Base-by-base conservation (phyloP, 192 early-diverging fungal genomes). In the Coemansia sp. region DNA sequence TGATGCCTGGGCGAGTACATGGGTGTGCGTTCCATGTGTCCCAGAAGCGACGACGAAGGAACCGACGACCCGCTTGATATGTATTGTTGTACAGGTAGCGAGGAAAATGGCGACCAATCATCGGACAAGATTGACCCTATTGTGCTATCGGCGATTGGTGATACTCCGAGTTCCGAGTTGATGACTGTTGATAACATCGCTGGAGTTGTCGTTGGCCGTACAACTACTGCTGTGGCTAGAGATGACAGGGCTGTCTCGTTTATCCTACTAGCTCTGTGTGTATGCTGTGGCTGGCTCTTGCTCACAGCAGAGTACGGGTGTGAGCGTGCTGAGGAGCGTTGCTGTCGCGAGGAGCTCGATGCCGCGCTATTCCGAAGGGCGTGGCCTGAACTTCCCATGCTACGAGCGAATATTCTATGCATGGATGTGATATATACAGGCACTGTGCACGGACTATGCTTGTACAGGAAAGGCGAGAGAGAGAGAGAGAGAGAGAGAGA, bases 301-400 rank as follows among this genome's bases (percentile, higher is more conserved):
- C 32, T 57, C 2, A 16, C 32, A 11, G 14, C 13, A 17, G 55
- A 30, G 37, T 77, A 77, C 16, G 76, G 76, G 47, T 77, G 76
- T 39, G 62, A 26, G 46, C 69, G 69, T 30, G 75, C 16, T 52
- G 47, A 16, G 17, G 47, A 38, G 42, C 67, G 49, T 35, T 59
- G 57, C 43, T 66, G 39, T 37, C 35, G 44, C 43, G 57, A 46
- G 39, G 30, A 7, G 33, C 62, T 49, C 21, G 43, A 64, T 19
- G 53, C 39, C 32, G 74, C 62, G 60, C 40, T 58, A 57, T 42
- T 61, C 52, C 62, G 62, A 66, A 73, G 66, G 33, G 57, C 72
- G 47, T 77, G 62, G 23, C 76, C 70, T 26, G 70, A 69, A 60
- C 76, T 70, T 73, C 76, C 76, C 76, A 77, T 77, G 43, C 57